Conservation (phyloP, 1,284 basidiomycete species). For the Tetrapyrgos nigripes region DNA sequence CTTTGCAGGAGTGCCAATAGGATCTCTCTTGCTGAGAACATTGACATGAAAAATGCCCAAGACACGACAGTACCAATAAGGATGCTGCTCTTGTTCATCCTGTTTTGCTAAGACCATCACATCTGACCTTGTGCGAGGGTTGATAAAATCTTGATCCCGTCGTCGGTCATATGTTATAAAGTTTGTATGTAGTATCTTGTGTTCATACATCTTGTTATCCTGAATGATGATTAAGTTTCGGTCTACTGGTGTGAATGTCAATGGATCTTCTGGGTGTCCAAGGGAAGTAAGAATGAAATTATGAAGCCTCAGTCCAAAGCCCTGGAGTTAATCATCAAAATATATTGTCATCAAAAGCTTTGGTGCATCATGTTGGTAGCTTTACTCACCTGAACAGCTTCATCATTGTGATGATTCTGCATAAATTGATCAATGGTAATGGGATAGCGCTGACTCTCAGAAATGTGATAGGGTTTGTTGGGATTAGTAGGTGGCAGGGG, state of each 20-base stretch:
- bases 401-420: not conserved
- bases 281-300: constrained; percentile 26
- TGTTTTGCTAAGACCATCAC: constrained; percentile 25
- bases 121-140: constrained; percentile 14
- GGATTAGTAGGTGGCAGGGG: constrained; percentile 14
- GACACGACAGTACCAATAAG: constrained; percentile 30
- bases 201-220: constrained; percentile 20
- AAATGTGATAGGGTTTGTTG: constrained; percentile 24
- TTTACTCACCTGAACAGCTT: constrained; percentile 1
- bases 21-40: not conserved
- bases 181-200: constrained; percentile 27
- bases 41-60: constrained; percentile 27
- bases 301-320: constrained; percentile 34
- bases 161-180: constrained; percentile 35
- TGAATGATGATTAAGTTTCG: constrained; percentile 20
- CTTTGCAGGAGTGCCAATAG: not conserved
- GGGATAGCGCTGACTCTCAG: not conserved
- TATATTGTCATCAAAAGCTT: too few relatives aligned
- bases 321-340: too few relatives aligned
- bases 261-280: constrained; percentile 22
- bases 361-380: not conserved
- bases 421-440: not conserved
- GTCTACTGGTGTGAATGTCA: constrained; percentile 29
- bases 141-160: constrained; percentile 30
- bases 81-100: constrained; percentile 12